Evolutionary conservation across 2,329 filamentous ascomycete genomes (phyloP).

Genomic region (Orbilia brochopaga): DNA sequence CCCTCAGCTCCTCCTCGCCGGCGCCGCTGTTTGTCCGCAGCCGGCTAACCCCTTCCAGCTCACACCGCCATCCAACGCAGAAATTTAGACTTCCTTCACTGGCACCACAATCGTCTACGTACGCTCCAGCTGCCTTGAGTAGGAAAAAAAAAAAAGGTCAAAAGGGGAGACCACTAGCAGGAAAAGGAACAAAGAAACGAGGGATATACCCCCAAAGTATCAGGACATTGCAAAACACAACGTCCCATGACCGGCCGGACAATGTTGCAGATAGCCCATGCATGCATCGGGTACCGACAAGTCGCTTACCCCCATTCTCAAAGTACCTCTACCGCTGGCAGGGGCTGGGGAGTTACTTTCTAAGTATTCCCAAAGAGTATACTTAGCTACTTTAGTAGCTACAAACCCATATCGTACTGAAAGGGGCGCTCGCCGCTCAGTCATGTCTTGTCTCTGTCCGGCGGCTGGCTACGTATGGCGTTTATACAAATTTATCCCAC

Average conservation of each 20-base stretch:
- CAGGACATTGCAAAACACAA: too few species aligned
- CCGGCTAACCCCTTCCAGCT: not conserved
- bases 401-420: conserved; percentile 23
- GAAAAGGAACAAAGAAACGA: too few species aligned
- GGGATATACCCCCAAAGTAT: too few species aligned
- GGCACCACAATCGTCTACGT: too few species aligned
- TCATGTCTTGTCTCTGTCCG: conserved; percentile 3
- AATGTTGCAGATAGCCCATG: too few species aligned
- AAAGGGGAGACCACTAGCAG: too few species aligned
- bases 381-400: conserved; percentile 15
- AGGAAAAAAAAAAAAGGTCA: too few species aligned
- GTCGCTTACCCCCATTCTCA: conserved; percentile 19
- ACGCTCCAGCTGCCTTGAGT: too few species aligned
- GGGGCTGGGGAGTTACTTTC: not conserved
- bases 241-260: too few species aligned
- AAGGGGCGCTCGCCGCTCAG: conserved; percentile 34
- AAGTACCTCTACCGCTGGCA: conserved; percentile 31
- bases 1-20: not conserved
- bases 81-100: not conserved
- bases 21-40: not conserved
- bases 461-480: not conserved
- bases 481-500: too few species aligned
- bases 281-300: too few species aligned
- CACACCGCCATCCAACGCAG: not conserved
- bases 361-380: too few species aligned